Evolutionary conservation across 495 filamentous ascomycete genomes (phyloP), one percentile per base, ranked within the genome.

Genomic region (Pseudomonodictys pantanalensis): DNA sequence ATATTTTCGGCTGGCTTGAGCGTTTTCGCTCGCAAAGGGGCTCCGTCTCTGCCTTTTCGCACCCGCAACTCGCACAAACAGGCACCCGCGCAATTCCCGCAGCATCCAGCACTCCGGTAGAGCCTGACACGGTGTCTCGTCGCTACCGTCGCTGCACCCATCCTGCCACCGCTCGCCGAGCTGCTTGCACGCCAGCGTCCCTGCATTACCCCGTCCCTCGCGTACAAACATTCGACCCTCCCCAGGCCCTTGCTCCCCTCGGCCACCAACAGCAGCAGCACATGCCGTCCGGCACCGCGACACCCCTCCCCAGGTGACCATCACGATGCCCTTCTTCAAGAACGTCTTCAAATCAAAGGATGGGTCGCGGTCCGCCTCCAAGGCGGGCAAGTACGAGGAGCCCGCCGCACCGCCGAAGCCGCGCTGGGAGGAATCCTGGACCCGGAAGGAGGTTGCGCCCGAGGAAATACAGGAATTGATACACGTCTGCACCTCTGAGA

Each of bases 401-500:
- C 32, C 78, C 51, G 68, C 72, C 15, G 73, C 74, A 26, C 79
- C 80, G 33, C 74, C 80, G 48, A 91, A 91, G 69, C 89, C 89
- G 53, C 80, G 79, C 69, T 96, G 91, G 87, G 86, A 88, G 44
- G 91, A 97, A 72, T 87, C 92, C 65, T 98, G 91, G 86, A 79
- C 83, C 56, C 84, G 92, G 66, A 92, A 85, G 57, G 83, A 89
- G 48, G 86, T 98, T 56, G 85, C 89, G 42, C 89, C 92, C 5
- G 89, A 92, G 60, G 95, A 98, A 73, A 85, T 98, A 28, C 87
- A 92, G 65, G 89, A 93, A 60, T 77, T 98, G 55, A 75, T 98
- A 22, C 78, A 82, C 65, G 86, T 82, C 46, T 97, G 91, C 75
- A 92, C 91, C 18, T 82, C 84, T 50, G 93, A 98, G 76, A 79